Base-by-base conservation (phyloP, 2,329 filamentous ascomycete genomes). In the Aureobasidium sp. region DNA sequence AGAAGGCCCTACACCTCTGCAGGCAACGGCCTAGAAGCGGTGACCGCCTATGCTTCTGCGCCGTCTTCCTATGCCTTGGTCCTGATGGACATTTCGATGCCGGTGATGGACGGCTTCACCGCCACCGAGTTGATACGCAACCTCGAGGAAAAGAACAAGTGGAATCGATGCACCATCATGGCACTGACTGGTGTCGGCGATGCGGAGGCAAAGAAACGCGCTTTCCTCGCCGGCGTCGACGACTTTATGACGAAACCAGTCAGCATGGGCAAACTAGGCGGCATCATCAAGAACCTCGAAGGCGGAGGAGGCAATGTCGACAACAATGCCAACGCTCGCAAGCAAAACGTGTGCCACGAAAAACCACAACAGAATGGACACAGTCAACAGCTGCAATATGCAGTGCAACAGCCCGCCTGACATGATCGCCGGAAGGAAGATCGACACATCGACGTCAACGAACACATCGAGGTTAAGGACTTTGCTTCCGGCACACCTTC, bases 1-100 rank as follows among this genome's bases (percentile, higher is more conserved):
- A 33, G 45, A 6, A 60, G 64, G 14, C 33, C 57, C 2, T 67
- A 67, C 62, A 57, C 61, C 3, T 47, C 19, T 29, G 79, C 79
- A 1, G 69, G 69, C 40, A 75, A 82, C 64, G 80, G 80, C 3
- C 71, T 76, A 1, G 74, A 81, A 64, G 80, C 80, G 1, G 74
- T 82, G 0, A 68, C 77, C 8, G 68, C 69, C 24, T 78, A 76
- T 52, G 70, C 74, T 2, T 49, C 65, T 66, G 63, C 68, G 1
- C 63, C 68, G 0, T 69, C 71, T 8, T 66, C 70, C 0, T 77
- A 76, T 53, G 75, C 76, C 42, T 74, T 80, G 45, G 75, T 82
- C 2, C 75, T 82, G 24, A 82, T 82, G 78, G 80, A 73, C 48
- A 67, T 73, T 14, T 66, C 63, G 15, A 73, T 73, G 71, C 71